phyloP scores from a whole-genome alignment of 176 grass and related monocot genomes.

The Paspalum notatum region DNA sequence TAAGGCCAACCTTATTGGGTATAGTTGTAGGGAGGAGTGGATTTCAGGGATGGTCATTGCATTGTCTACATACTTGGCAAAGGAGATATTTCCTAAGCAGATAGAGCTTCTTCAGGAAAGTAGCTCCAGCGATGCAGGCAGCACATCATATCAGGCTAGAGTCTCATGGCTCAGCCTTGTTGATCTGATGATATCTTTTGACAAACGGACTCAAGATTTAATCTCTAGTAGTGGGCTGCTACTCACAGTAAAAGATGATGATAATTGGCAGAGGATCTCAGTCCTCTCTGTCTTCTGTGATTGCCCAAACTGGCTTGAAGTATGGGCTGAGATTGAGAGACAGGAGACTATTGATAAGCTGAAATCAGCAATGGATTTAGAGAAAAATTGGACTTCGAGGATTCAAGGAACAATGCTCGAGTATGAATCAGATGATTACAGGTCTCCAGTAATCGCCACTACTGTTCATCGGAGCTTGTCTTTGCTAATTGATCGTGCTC shows the following conservation, averaged over 20 bases:
- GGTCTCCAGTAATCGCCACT: slow-evolving; percentile 60
- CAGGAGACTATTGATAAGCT: slow-evolving; percentile 63
- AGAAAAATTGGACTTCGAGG: slow-evolving; percentile 74
- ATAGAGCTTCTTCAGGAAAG: slow-evolving; percentile 72
- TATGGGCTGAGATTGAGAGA: slow-evolving; percentile 91
- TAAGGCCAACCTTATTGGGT: slow-evolving; percentile 88
- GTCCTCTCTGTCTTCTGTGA: slow-evolving; percentile 83
- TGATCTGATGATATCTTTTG: slow-evolving; percentile 95
- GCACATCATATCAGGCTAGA: slow-evolving; percentile 42
- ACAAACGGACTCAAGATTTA: slow-evolving; percentile 79
- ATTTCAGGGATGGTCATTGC: slow-evolving; percentile 75
- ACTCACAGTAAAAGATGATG: slow-evolving; percentile 73
- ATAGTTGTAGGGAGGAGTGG: slow-evolving; percentile 98
- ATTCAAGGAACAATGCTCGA: slow-evolving; percentile 52
- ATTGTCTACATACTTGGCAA: slow-evolving; percentile 77
- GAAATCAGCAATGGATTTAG: slow-evolving; percentile 59
- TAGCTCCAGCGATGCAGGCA: slow-evolving; percentile 36
- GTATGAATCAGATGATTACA: slow-evolving; percentile 73
- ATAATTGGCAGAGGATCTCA: slow-evolving; percentile 76
- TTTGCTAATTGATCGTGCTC: slow-evolving; percentile 77
- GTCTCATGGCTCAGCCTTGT: slow-evolving; percentile 85
- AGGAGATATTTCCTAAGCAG: slow-evolving; percentile 85
- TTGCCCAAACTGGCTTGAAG: slow-evolving; percentile 85
- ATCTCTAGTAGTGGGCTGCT: slow-evolving; percentile 64
- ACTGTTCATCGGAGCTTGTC: slow-evolving; percentile 60